A percentile compares a stretch with the other conserved stretches of the same genome.
Conservation (phyloP, 1,284 basidiomycete genomes). For the Marasmius oreades region DNA sequence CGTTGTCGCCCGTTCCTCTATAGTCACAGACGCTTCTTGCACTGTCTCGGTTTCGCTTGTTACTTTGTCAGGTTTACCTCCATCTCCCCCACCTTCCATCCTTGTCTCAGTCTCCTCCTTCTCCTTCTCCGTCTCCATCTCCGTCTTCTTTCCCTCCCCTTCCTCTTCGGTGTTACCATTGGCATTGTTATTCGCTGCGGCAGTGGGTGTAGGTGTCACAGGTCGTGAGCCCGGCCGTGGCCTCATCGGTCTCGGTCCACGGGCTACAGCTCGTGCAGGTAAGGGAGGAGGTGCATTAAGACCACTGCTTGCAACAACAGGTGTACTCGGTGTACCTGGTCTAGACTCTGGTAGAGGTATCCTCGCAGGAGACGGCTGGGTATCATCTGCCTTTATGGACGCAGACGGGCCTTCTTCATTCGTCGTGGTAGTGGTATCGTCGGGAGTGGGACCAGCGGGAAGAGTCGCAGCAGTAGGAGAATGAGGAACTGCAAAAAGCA, state of each 20-base stretch:
- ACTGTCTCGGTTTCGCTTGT: slow-evolving; percentile 2
- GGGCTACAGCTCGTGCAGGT: slow-evolving; percentile 50
- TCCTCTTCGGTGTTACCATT: slow-evolving; percentile 2
- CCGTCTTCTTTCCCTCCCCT: slow-evolving; percentile 7
- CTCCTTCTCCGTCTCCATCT: background rate
- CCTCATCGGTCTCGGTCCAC: slow-evolving; percentile 21
- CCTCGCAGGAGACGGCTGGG: slow-evolving; percentile 16
- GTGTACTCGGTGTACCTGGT: slow-evolving; percentile 35
- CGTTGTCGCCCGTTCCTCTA: no score
- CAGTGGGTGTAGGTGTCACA: slow-evolving; percentile 19
- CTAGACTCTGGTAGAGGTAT: slow-evolving; percentile 46
- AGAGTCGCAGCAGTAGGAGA: no score
- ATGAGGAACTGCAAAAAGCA: slow-evolving; percentile 12
- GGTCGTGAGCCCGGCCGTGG: slow-evolving; percentile 9
- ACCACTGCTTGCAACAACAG: slow-evolving; percentile 16
- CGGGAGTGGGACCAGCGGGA: no score
- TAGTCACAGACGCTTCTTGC: background rate
- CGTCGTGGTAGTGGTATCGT: no score
- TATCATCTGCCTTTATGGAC: no score
- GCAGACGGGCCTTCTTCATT: no score
- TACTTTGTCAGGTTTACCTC: slow-evolving; percentile 6
- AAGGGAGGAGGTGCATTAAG: slow-evolving; percentile 44
- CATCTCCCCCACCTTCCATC: background rate
- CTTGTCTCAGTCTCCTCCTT: background rate
- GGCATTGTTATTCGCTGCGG: slow-evolving; percentile 7